Evolutionary conservation across 352 stramenopile genomes (phyloP).

Genomic region (Phytophthora fragariae): DNA sequence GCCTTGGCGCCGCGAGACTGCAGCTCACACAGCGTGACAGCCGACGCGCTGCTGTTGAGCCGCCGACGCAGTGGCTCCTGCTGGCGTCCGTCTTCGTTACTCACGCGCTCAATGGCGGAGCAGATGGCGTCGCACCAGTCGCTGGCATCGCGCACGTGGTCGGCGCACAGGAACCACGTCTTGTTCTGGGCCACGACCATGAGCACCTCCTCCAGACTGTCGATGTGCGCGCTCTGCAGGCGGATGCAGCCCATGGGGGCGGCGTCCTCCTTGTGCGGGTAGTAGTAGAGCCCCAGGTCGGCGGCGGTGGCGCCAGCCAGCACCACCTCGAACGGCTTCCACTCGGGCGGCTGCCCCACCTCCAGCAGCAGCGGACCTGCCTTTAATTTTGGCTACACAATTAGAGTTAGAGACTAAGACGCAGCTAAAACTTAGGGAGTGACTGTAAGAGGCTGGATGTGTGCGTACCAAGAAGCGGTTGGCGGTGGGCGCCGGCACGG

Average conservation of each 20-base stretch:
- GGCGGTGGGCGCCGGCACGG: slow-evolving; percentile 29
- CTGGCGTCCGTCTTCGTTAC: not conserved
- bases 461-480: slow-evolving; percentile 56
- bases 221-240: slow-evolving; percentile 72
- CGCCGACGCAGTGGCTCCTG: slow-evolving; percentile 34
- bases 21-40: slow-evolving; percentile 63
- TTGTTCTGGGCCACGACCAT: slow-evolving; percentile 82
- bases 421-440: too few relatives aligned
- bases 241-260: slow-evolving; percentile 59
- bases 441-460: too few relatives aligned
- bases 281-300: slow-evolving; percentile 80
- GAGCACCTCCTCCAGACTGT: slow-evolving; percentile 76
- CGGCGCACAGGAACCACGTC: slow-evolving; percentile 84
- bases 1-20: slow-evolving; percentile 60
- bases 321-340: slow-evolving; percentile 71
- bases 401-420: not conserved
- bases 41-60: slow-evolving; percentile 52
- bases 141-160: slow-evolving; percentile 56
- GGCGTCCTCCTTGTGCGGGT: slow-evolving; percentile 47
- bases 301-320: slow-evolving; percentile 58
- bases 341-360: slow-evolving; percentile 56
- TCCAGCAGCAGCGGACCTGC: slow-evolving; percentile 65
- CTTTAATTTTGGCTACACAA: slow-evolving; percentile 67
- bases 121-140: slow-evolving; percentile 77
- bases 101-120: slow-evolving; percentile 58